phyloP scores from a whole-genome alignment of 2,329 filamentous ascomycete genomes.

The Hymenoscyphus infarciens region DNA sequence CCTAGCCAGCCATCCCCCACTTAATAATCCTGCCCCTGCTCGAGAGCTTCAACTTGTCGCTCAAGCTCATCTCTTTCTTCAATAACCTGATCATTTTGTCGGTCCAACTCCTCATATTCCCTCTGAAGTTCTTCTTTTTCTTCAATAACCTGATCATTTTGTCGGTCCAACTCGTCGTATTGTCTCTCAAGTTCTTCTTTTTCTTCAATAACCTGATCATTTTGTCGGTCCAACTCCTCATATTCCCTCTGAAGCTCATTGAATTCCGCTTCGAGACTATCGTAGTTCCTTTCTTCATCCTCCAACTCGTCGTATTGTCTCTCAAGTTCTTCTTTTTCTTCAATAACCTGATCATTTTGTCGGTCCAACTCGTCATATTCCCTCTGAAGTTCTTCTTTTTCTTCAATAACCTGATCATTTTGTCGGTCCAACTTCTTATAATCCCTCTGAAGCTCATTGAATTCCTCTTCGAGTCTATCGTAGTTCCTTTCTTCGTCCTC shows the following conservation, averaged over 20 bases:
- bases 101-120: neutral
- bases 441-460: neutral
- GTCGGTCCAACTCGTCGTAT: neutral
- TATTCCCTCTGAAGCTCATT: neutral
- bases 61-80: neutral
- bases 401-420: too few relatives aligned
- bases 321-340: neutral
- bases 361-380: neutral
- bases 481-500: neutral
- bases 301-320: neutral
- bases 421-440: too few relatives aligned
- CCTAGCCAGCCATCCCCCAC: too few relatives aligned
- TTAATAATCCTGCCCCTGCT: too few relatives aligned
- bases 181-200: neutral
- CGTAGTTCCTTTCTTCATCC: neutral
- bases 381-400: neutral
- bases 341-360: neutral
- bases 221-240: too few relatives aligned
- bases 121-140: neutral
- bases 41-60: neutral
- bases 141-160: too few relatives aligned
- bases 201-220: too few relatives aligned
- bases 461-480: neutral
- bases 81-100: neutral
- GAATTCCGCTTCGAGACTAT: neutral